Conservation (phyloP, 2,329 filamentous ascomycete genomes). For the Colletotrichum sp. region DNA sequence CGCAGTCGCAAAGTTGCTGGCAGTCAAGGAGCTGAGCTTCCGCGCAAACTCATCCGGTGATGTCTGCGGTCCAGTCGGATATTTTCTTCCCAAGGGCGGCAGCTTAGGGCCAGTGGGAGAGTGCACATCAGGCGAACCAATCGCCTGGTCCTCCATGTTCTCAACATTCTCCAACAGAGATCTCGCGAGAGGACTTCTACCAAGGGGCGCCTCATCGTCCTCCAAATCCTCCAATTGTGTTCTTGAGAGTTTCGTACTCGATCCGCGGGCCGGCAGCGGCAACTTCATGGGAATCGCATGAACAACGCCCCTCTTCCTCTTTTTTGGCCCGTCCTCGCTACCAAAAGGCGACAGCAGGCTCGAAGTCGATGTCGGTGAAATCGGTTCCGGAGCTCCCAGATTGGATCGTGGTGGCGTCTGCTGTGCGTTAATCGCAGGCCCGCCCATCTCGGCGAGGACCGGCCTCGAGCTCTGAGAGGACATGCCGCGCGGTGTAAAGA, state of each 20-base stretch:
- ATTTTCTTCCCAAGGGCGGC: neutral
- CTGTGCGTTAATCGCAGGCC: constrained; percentile 38
- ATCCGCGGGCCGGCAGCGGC: neutral
- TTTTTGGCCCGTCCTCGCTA: constrained; percentile 17
- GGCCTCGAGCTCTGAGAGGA: constrained; percentile 40
- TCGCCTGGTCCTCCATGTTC: neutral
- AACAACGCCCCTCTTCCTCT: constrained; percentile 18
- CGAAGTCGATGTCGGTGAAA: constrained; percentile 3
- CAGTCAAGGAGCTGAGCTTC: constrained; percentile 16
- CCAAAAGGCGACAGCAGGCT: constrained; percentile 7
- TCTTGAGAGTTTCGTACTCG: neutral
- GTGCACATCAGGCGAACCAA: neutral
- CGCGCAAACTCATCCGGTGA: constrained; percentile 11
- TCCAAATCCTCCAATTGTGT: neutral
- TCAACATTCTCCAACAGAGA: neutral
- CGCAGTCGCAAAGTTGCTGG: constrained; percentile 10
- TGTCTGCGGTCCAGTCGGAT: neutral
- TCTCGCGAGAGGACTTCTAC: constrained; percentile 2
- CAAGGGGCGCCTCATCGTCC: neutral
- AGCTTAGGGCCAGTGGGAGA: neutral
- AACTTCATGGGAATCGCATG: constrained; percentile 17
- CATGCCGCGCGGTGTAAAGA: constrained; percentile 56
- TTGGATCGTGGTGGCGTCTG: constrained; percentile 16
- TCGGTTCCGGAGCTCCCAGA: neutral
- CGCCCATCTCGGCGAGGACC: constrained; percentile 45